Evolutionary conservation across 1,284 basidiomycete species (phyloP), one percentile per base, ranked within the genome.

Genomic region (Ustilago lituana): DNA sequence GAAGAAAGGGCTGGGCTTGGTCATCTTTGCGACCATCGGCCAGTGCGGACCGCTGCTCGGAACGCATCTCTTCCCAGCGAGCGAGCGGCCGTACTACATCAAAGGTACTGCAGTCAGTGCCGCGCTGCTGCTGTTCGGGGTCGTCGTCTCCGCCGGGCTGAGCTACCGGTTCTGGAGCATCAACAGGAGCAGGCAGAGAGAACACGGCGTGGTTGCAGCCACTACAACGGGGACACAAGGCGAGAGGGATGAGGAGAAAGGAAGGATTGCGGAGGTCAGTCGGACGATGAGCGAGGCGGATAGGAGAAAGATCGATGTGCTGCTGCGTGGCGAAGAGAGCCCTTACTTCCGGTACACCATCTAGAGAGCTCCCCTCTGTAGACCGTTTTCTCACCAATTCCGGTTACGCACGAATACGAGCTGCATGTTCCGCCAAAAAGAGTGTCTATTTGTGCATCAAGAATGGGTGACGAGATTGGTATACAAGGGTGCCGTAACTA

Each of bases 11-110:
- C 47, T 74, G 1, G 71, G 59, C 1, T 58, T 81, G 26, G 41
- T 74, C 19, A 55, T 79, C 20, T 70, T 80, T 23, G 79, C 75
- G 10, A 65, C 74, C 0, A 56, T 80, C 24, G 75, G 78, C 1
- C 79, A 81, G 43, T 73, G 66, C 37, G 74, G 72, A 3, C 73
- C 76, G 3, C 32, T 78, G 41, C 40, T 78, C 4, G 76, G 76
- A 29, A 77, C 73, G n/a, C 50, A 63, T 27, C 58, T 78, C 5
- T 78, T 75, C 41, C 76, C 76, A 8, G 63, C 57, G 10, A 35
- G 23, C 0, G 73, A 77, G 33, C 35, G 31, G 27, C 76, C 76
- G 19, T 73, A 73, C 49, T 78, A 78, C 41, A 56, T 59, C 36
- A 65, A 61, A 23, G 76, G 74, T 8, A 75, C 74, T 7, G 58